Conservation (phyloP, 2,329 filamentous ascomycete genomes). For the Aspergillus clavatus region DNA sequence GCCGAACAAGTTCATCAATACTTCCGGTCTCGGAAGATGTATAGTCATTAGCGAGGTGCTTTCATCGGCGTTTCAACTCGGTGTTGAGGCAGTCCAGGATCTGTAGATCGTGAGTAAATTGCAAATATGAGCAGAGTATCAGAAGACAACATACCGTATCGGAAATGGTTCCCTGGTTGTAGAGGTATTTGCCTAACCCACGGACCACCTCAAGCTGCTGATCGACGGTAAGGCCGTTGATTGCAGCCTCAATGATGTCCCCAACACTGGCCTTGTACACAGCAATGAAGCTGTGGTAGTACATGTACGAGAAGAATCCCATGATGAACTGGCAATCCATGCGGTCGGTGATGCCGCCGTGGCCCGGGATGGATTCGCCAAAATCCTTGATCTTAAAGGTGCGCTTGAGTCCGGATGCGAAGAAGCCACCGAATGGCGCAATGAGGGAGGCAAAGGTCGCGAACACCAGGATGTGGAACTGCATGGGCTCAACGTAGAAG, state of each 20-base stretch:
- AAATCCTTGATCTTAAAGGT: slow-evolving; percentile 99
- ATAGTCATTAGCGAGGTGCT: slow-evolving; percentile 9
- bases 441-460: slow-evolving; percentile 94
- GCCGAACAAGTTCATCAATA: slow-evolving; percentile 6
- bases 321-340: slow-evolving; percentile 99
- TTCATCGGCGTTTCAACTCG: slow-evolving; percentile 33
- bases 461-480: slow-evolving; percentile 85
- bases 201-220: slow-evolving; percentile 79
- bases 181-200: slow-evolving; percentile 58
- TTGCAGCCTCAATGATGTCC: slow-evolving; percentile 81
- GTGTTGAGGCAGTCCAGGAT: slow-evolving; percentile 34
- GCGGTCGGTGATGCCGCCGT: slow-evolving; percentile 95
- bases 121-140: no score
- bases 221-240: slow-evolving; percentile 78
- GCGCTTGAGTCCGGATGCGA: slow-evolving; percentile 93
- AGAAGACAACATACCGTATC: slow-evolving; percentile 44
- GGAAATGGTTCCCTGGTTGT: slow-evolving; percentile 57
- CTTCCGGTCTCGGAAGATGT: slow-evolving; percentile 7
- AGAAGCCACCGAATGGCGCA: slow-evolving; percentile 96
- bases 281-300: slow-evolving; percentile 96
- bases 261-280: slow-evolving; percentile 80
- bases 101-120: slow-evolving; percentile 19
- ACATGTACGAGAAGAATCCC: slow-evolving; percentile 98
- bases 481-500: slow-evolving; percentile 77
- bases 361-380: slow-evolving; percentile 93